Evolutionary conservation across 1,284 basidiomycete species (phyloP).

Genomic region (Rhizopogon parksii): DNA sequence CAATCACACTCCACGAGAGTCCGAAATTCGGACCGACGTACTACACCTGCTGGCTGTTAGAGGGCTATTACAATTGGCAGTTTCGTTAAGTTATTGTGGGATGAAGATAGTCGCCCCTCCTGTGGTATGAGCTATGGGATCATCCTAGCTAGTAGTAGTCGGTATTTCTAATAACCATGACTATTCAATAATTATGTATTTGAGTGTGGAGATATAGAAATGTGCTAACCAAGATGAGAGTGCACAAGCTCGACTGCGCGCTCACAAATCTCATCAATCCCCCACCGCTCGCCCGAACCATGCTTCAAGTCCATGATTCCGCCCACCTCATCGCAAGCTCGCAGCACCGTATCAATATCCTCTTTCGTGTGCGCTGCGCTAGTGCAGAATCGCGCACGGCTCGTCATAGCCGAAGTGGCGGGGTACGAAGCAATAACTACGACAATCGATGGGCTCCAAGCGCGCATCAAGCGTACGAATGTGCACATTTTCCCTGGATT

Average conservation of each 20-base stretch:
- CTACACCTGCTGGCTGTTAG: too few species aligned
- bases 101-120: too few species aligned
- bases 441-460: constrained; percentile 72
- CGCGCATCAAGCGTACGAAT: constrained; percentile 82
- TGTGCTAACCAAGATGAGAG: neutral
- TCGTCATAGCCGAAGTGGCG: constrained; percentile 82
- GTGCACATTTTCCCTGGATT: constrained; percentile 85
- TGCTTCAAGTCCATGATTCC: constrained; percentile 78
- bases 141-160: too few species aligned
- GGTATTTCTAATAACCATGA: too few species aligned
- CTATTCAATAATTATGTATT: too few species aligned
- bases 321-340: constrained; percentile 87
- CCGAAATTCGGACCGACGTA: too few species aligned
- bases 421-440: constrained; percentile 86
- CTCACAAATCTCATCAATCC: constrained; percentile 65
- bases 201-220: too few species aligned
- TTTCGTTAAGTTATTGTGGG: too few species aligned
- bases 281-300: constrained; percentile 67
- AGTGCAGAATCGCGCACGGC: constrained; percentile 89
- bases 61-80: too few species aligned
- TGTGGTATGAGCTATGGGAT: too few species aligned
- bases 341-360: constrained; percentile 79
- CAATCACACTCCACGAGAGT: too few species aligned
- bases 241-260: constrained; percentile 71
- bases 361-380: constrained; percentile 91